These are phyloP conservation scores for Phytophthora aleatoria DNA, from an alignment of 352 stramenopile species.

Conservation along the genomic window DNA sequence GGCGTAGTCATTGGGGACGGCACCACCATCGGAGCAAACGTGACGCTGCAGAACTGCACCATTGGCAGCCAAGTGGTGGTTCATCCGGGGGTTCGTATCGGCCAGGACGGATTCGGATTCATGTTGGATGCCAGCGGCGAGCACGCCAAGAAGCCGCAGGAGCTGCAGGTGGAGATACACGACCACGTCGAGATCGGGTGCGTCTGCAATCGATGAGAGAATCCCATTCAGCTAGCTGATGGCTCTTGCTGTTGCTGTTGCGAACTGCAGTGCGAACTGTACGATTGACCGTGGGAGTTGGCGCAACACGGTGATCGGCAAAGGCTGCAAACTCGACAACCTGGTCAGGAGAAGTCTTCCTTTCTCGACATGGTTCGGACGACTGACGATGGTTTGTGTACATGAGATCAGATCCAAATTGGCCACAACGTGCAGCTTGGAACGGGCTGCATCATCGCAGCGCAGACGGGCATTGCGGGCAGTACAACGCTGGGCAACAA, in stretches of 20 bases:
- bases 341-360: conserved; percentile 40
- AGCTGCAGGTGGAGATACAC: conserved; percentile 76
- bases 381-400: conserved; percentile 7
- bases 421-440: conserved; percentile 88
- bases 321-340: conserved; percentile 85
- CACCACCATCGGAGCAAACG: conserved; percentile 49
- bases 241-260: conserved; percentile 5
- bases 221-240: neutral
- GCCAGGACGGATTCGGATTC: conserved; percentile 88
- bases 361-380: neutral
- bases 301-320: conserved; percentile 77
- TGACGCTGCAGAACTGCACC: conserved; percentile 72
- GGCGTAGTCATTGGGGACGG: conserved; percentile 65
- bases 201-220: neutral
- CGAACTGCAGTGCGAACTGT: conserved; percentile 59
- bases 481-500: conserved; percentile 80
- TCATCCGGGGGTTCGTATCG: conserved; percentile 73
- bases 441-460: conserved; percentile 70
- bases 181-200: conserved; percentile 87
- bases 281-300: conserved; percentile 87
- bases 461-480: conserved; percentile 82
- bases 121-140: conserved; percentile 55
- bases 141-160: conserved; percentile 84
- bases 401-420: conserved; percentile 71
- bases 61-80: conserved; percentile 70